These are phyloP conservation scores for Westerdykella aurantiaca DNA, from an alignment of 2,329 filamentous ascomycete genomes.

Conservation along the genomic window DNA sequence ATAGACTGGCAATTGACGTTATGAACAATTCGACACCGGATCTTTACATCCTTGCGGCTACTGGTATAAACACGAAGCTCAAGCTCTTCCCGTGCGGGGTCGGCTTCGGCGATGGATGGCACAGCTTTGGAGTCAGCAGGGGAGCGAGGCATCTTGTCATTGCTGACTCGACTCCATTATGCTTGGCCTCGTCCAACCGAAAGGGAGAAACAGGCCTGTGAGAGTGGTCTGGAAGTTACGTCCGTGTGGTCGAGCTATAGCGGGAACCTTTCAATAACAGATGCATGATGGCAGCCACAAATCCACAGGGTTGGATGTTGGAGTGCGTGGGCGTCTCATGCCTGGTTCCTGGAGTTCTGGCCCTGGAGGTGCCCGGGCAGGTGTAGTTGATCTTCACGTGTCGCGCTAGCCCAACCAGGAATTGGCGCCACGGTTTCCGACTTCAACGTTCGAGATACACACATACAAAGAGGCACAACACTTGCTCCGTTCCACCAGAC, in stretches of 20 bases:
- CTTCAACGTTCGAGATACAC: constrained; percentile 13
- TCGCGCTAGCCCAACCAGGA: constrained; percentile 16
- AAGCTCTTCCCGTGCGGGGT: constrained; percentile 11
- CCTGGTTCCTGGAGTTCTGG: neutral
- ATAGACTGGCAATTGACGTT: neutral
- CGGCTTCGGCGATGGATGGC: constrained; percentile 9
- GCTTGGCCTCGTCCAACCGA: neutral
- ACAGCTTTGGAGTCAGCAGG: neutral
- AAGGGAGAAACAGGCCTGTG: neutral
- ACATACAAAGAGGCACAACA: constrained; percentile 6
- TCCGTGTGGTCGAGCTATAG: too few species aligned
- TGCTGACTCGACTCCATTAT: constrained; percentile 4
- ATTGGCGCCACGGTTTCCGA: constrained; percentile 18
- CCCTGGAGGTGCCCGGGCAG: neutral
- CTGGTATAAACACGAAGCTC: neutral
- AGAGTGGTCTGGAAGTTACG: too few species aligned
- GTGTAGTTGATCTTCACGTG: constrained; percentile 10
- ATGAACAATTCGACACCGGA: neutral
- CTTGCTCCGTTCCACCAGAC: constrained; percentile 15
- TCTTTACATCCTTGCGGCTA: neutral
- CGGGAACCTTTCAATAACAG: too few species aligned
- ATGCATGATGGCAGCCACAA: neutral
- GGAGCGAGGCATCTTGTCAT: neutral
- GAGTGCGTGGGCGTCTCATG: neutral
- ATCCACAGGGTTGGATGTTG: neutral